Evolutionary conservation across 495 filamentous ascomycete genomes (phyloP).

Genomic region (Talaromyces trachyspermus): DNA sequence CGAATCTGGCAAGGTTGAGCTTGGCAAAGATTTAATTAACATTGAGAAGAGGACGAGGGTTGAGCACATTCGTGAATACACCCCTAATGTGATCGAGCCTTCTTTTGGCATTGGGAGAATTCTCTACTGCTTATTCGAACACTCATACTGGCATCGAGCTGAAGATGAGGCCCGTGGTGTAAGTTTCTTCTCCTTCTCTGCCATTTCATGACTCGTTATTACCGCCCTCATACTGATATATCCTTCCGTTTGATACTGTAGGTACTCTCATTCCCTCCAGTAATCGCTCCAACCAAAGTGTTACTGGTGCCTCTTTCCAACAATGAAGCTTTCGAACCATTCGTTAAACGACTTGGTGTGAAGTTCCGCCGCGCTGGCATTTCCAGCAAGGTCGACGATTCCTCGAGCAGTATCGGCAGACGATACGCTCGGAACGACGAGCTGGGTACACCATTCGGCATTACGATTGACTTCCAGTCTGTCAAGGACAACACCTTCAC

Average conservation of each 20-base stretch:
- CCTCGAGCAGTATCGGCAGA: conserved; percentile 62
- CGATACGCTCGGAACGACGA: conserved; percentile 62
- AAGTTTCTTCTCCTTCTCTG: too few species aligned
- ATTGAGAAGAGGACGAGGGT: conserved; percentile 64
- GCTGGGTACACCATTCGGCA: conserved; percentile 57
- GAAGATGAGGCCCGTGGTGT: conserved; percentile 59
- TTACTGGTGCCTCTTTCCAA: conserved; percentile 59
- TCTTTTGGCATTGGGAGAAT: conserved; percentile 82
- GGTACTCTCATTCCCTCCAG: conserved; percentile 61
- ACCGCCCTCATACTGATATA: conserved; percentile 1
- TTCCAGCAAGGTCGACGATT: conserved; percentile 58
- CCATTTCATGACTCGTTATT: too few species aligned
- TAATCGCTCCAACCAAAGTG: conserved; percentile 62
- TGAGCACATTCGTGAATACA: conserved; percentile 69
- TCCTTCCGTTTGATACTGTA: conserved; percentile 17
- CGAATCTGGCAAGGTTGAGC: conserved; percentile 57
- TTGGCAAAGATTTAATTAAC: conserved; percentile 60
- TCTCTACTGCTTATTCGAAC: conserved; percentile 70
- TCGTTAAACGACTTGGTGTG: conserved; percentile 41
- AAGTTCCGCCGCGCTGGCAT: conserved; percentile 52
- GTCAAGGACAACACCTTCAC: conserved; percentile 61
- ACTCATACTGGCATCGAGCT: conserved; percentile 67
- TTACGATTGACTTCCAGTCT: conserved; percentile 66
- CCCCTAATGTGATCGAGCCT: conserved; percentile 78
- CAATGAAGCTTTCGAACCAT: conserved; percentile 50